Base-by-base conservation (phyloP, 805 yeast species). In the Hanseniaspora pseudoguilliermondii region DNA sequence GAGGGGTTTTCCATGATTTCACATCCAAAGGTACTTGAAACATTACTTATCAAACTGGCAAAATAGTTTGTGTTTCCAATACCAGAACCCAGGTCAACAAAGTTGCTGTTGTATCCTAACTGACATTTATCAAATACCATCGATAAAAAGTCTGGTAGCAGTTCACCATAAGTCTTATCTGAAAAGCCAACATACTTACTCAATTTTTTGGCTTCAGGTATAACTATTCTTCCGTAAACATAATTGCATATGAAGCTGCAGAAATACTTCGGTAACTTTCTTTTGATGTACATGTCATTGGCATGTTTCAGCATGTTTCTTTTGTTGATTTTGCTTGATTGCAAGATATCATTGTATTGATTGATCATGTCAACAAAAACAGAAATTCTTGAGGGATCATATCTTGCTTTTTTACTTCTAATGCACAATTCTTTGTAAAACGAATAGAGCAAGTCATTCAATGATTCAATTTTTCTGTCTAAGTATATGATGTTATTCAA, bases 31-130 rank as follows among this genome's bases (percentile, higher is more conserved):
- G 95, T 83, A 27, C 63, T 21, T 54, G 74, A 74, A 58, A 89
- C 84, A 2, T 96, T 95, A 65, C 79, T 81, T 63, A 89, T 95
- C 38, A 90, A 67, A 0, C 96, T 88, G 0, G 96, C 95, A 66
- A 89, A 96, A 43, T 89, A 75, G 0, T 85, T 83, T 57, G 96
- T 87, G 65, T 90, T 90, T 0, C 96, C 97, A 16, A 90, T 96
- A 16, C 97, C 97, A 0, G 95, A 87, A 0, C 97, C 97, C 25
- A 90, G 72, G 68, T 90, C 97, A 59, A 90, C 80, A 63, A 88
- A 89, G n/a, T 73, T 77, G 46, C 79, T 76, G 1, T 67, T 69
- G 1, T 79, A 73, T 39, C 71, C 67, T 50, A 89, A 69, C 1
- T 74, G 75, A 50, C 88, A 83, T 61, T 80, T 73, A 6, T 71